Conservation (phyloP, 345 rosid genomes). For the Isatis tinctoria region DNA sequence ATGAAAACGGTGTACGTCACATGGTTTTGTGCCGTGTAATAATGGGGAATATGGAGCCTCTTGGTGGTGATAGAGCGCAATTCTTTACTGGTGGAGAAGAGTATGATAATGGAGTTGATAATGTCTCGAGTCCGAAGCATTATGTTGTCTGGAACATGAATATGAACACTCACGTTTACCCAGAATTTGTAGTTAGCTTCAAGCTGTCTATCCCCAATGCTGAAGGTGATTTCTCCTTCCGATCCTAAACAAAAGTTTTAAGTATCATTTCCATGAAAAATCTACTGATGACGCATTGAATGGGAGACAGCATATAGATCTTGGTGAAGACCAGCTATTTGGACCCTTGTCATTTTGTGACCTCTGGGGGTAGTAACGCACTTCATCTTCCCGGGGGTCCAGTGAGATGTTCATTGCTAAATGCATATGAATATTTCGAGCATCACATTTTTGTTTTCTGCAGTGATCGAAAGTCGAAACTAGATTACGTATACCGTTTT, state of each 20-base stretch:
- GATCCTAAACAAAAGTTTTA: not conserved
- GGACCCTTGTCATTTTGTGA: constrained; percentile 19
- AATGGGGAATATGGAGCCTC: constrained; percentile 78
- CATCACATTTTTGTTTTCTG: not conserved
- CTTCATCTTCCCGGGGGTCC: constrained; percentile 12
- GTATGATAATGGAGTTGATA: constrained; percentile 82
- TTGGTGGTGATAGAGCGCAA: constrained; percentile 46
- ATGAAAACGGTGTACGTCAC: constrained; percentile 68
- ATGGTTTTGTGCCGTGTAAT: constrained; percentile 76
- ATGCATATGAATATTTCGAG: not conserved
- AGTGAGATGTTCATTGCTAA: constrained; percentile 17
- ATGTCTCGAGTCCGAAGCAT: constrained; percentile 56
- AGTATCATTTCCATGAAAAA: not conserved
- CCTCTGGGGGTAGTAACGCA: constrained; percentile 8
- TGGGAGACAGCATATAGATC: constrained; percentile 25
- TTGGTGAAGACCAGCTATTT: constrained; percentile 9
- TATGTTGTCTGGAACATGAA: constrained; percentile 82
- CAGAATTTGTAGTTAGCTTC: constrained; percentile 91
- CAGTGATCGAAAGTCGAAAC: not conserved
- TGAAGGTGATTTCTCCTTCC: constrained; percentile 32
- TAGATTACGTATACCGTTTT: not conserved
- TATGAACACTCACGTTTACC: constrained; percentile 70
- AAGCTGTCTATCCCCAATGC: constrained; percentile 47
- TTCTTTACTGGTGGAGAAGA: constrained; percentile 47
- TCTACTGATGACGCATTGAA: constrained; percentile 37